A percentile compares a stretch with the other conserved stretches of the same genome.
phyloP scores from a whole-genome alignment of 805 yeast genomes.

The Tetrapisispora pingtungensis region DNA sequence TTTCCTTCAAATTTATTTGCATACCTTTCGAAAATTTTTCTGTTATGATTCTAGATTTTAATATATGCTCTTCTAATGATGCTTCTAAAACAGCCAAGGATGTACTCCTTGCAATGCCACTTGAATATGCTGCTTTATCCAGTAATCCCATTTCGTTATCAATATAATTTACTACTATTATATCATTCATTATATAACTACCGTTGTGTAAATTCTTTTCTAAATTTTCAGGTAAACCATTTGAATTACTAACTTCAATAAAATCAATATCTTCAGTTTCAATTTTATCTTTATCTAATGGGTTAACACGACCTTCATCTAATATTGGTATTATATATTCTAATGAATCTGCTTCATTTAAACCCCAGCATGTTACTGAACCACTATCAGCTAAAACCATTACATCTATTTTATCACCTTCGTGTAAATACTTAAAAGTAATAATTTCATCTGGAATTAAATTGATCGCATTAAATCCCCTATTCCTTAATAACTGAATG shows the following conservation, averaged over 20 bases:
- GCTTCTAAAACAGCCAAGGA: constrained; percentile 72
- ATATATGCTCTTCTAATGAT: constrained; percentile 59
- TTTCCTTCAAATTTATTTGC: constrained; percentile 40
- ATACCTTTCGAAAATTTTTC: constrained; percentile 57
- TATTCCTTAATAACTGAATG: constrained; percentile 18
- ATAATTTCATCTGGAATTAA: constrained; percentile 65
- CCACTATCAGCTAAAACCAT: constrained; percentile 62
- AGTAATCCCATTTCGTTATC: constrained; percentile 40
- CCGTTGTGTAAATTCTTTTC: constrained; percentile 11
- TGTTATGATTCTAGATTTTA: constrained; percentile 51
- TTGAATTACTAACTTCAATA: constrained; percentile 33
- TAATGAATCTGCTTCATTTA: constrained; percentile 44
- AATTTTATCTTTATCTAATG: constrained; percentile 32
- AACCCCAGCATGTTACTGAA: constrained; percentile 76
- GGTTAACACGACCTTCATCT: constrained; percentile 36
- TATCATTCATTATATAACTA: constrained; percentile 55
- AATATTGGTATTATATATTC: constrained; percentile 44
- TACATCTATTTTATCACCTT: constrained; percentile 39
- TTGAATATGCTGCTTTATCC: constrained; percentile 82
- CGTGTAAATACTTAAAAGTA: constrained; percentile 36
- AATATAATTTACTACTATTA: constrained; percentile 51
- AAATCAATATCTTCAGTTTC: constrained; percentile 88
- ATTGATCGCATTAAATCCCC: constrained; percentile 31
- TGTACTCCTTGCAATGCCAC: constrained; percentile 80
- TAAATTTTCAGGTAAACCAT: constrained; percentile 6